These are phyloP conservation scores for Cochlearia excelsa DNA, from an alignment of 345 rosid species.

Conservation along the genomic window DNA sequence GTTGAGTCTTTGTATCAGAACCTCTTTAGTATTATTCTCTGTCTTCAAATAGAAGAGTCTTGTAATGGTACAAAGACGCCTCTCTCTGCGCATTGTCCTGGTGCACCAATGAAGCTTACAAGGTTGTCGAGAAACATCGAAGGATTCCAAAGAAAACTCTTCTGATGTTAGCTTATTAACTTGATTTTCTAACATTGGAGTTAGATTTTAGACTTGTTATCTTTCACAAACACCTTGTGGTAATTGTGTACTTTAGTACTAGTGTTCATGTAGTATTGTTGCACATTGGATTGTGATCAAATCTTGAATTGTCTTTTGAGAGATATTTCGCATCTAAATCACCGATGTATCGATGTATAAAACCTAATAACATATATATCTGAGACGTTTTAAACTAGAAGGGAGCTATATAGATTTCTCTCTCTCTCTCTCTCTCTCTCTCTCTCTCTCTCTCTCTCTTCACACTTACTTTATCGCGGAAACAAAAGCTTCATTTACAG, in stretches of 20 bases:
- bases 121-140: constrained; percentile 22
- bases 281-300: constrained; percentile 15
- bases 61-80: constrained; percentile 21
- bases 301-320: not conserved
- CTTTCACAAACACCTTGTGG: constrained; percentile 14
- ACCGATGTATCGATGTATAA: no score
- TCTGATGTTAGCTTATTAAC: not conserved
- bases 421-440: constrained; percentile 11
- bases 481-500: constrained; percentile 34
- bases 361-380: not conserved
- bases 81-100: constrained; percentile 27
- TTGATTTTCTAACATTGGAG: not conserved
- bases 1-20: constrained; percentile 26
- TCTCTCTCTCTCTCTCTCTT: constrained; percentile 9
- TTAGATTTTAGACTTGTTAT: constrained; percentile 2
- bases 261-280: constrained; percentile 8
- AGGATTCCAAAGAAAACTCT: constrained; percentile 32
- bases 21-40: constrained; percentile 28
- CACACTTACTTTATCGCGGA: constrained; percentile 25
- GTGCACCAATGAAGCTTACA: constrained; percentile 32
- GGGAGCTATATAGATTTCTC: not conserved
- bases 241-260: constrained; percentile 3
- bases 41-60: constrained; percentile 25
- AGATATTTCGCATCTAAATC: constrained; percentile 8
- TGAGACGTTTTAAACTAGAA: not conserved